Evolutionary conservation across 2,329 filamentous ascomycete species (phyloP).

Genomic region (Penicillium occitanis): DNA sequence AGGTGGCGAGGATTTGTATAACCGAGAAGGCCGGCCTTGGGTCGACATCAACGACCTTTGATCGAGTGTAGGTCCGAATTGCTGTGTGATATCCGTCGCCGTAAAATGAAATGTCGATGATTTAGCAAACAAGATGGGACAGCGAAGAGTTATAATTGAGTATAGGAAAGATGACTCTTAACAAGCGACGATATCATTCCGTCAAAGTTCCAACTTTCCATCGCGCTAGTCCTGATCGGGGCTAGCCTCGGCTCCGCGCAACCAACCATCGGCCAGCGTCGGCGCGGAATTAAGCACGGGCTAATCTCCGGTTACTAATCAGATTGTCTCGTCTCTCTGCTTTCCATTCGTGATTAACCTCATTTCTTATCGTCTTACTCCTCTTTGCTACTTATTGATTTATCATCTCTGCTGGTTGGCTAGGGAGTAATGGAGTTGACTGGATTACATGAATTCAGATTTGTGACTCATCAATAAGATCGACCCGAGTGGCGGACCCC

Average conservation of each 20-base stretch:
- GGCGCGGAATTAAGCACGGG: conserved; percentile 11
- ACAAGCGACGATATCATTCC: conserved; percentile 2
- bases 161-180: not conserved
- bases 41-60: conserved; percentile 28
- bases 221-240: not conserved
- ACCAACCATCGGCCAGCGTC: conserved; percentile 3
- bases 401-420: not conserved
- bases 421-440: not conserved
- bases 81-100: not conserved
- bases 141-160: not conserved
- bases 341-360: not conserved
- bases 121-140: not conserved
- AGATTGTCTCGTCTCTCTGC: conserved; percentile 24
- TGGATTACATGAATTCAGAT: not conserved
- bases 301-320: conserved; percentile 22
- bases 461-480: conserved; percentile 5
- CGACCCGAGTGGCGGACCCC: not conserved
- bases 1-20: conserved; percentile 27
- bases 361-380: not conserved
- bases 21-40: conserved; percentile 24
- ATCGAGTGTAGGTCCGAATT: not conserved
- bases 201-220: not conserved
- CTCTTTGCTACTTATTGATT: not conserved
- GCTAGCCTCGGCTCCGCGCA: not conserved
- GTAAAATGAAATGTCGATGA: not conserved